Percentiles rank a stretch among this genome's conserved stretches.
Conservation (phyloP, 352 stramenopile genomes). For the Pythium graminicola region DNA sequence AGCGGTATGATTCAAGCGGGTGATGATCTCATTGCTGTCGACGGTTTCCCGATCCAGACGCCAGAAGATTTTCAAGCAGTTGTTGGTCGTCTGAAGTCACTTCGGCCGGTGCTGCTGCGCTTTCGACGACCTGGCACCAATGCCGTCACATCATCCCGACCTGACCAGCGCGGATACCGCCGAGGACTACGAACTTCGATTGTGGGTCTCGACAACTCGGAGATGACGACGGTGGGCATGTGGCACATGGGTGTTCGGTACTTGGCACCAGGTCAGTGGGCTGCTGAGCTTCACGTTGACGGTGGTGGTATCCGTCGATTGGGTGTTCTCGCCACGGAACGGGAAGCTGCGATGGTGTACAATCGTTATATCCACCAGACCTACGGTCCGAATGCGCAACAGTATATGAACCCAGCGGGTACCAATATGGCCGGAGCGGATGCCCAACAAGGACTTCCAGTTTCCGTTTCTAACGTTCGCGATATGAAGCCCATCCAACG, state of each 20-base stretch:
- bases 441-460: conserved; percentile 29
- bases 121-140: conserved; percentile 47
- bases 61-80: conserved; percentile 58
- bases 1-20: conserved; percentile 63
- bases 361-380: conserved; percentile 84
- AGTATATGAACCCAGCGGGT: conserved; percentile 82
- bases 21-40: conserved; percentile 77
- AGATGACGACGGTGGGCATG: conserved; percentile 72
- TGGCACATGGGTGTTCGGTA: conserved; percentile 83
- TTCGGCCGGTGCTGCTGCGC: conserved; percentile 70
- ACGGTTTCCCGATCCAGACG: conserved; percentile 53
- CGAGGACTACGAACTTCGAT: conserved; percentile 60
- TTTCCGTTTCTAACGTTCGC: conserved; percentile 40
- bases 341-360: conserved; percentile 77
- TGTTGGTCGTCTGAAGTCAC: conserved; percentile 79
- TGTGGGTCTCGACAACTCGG: conserved; percentile 58
- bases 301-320: conserved; percentile 72
- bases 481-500: conserved; percentile 52
- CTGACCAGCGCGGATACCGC: conserved; percentile 45
- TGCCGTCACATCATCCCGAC: conserved; percentile 16
- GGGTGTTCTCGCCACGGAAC: conserved; percentile 60
- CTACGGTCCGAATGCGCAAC: conserved; percentile 67
- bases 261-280: conserved; percentile 65
- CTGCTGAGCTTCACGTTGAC: conserved; percentile 76
- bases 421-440: conserved; percentile 18